A percentile compares a stretch with the other conserved stretches of the same genome.
Conservation (phyloP, 495 filamentous ascomycete genomes). For the Cladorrhinum samala region DNA sequence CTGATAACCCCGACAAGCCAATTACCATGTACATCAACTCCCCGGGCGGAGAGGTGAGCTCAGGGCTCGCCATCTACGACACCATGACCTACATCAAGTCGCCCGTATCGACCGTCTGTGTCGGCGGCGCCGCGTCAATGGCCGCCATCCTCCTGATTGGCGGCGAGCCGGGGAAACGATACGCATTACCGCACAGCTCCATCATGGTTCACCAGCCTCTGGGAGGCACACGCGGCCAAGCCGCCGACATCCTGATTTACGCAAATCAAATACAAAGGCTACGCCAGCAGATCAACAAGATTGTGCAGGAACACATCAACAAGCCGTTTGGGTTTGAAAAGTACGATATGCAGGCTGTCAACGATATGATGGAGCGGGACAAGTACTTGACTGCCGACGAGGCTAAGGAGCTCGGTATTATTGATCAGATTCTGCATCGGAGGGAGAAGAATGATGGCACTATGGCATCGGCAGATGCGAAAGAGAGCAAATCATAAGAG, state of each 20-base stretch:
- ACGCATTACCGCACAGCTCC: slow-evolving; percentile 81
- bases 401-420: slow-evolving; percentile 80
- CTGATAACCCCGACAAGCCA: slow-evolving; percentile 84
- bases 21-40: slow-evolving; percentile 98
- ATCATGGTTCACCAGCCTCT: slow-evolving; percentile 97
- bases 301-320: slow-evolving; percentile 81
- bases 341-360: slow-evolving; percentile 67
- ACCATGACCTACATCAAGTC: slow-evolving; percentile 96
- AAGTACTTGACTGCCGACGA: slow-evolving; percentile 87
- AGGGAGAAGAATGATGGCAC: slow-evolving; percentile 33
- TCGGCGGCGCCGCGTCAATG: slow-evolving; percentile 94
- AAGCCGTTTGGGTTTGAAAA: slow-evolving; percentile 56
- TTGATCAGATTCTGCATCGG: slow-evolving; percentile 75
- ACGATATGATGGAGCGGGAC: slow-evolving; percentile 93
- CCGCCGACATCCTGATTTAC: slow-evolving; percentile 90
- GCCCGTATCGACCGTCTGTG: slow-evolving; percentile 87
- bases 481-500: slow-evolving; percentile 22
- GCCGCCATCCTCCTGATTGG: slow-evolving; percentile 83
- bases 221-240: slow-evolving; percentile 86
- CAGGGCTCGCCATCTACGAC: slow-evolving; percentile 93
- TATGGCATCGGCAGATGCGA: slow-evolving; percentile 13
- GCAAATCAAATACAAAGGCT: slow-evolving; percentile 93
- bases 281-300: slow-evolving; percentile 77
- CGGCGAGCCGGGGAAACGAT: slow-evolving; percentile 77
- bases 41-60: slow-evolving; percentile 92